Base-by-base conservation (phyloP, 306 rosid genomes). In the Pueraria montana region DNA sequence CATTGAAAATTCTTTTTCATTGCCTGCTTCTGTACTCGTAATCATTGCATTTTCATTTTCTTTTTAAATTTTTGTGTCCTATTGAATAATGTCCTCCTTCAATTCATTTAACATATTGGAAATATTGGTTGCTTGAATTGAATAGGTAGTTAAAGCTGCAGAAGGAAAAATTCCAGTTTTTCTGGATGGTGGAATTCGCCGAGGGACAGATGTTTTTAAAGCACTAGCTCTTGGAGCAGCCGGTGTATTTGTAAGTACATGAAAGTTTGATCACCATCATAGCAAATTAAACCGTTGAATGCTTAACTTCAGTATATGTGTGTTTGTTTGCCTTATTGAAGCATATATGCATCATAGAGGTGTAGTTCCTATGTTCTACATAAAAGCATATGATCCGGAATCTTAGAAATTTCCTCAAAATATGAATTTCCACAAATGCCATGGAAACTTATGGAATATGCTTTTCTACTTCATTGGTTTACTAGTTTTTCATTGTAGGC, bases 161-260 rank as follows among this genome's bases (percentile, higher is more conserved):
- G 89, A 87, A 65, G 99, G 99, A 74, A 85, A 72, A 76, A 52
- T 94, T 87, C 98, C 98, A 13, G 97, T 96, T 59, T 96, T 94
- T 82, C 46, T 96, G 84, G 99, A 96, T 23, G 97, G 99, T 14
- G 99, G 99, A 56, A 79, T 96, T 17, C 93, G 94, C 0, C 88
- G 98, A 64, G 99, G 99, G 80, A 96, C 97, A 2, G 99, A 96
- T 74, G 97, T 96, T 32, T 96, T 96, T 59, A 96, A 96, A 85
- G 98, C 99, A 82, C 83, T 96, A 62, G 99, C 99, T 30, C 95
- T 96, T 0, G 99, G 99, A 66, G 99, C 99, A 52, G 84, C 97
- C 2, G 97, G 99, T 48, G 74, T 94, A 70, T 96, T 96, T 79
- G 99, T 96, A 79, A 92, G 99, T 72, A 58, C 16, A 74, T 20